Evolutionary conservation across 768 basidiomycete genomes (phyloP).

Genomic region (Lentinus brumalis): DNA sequence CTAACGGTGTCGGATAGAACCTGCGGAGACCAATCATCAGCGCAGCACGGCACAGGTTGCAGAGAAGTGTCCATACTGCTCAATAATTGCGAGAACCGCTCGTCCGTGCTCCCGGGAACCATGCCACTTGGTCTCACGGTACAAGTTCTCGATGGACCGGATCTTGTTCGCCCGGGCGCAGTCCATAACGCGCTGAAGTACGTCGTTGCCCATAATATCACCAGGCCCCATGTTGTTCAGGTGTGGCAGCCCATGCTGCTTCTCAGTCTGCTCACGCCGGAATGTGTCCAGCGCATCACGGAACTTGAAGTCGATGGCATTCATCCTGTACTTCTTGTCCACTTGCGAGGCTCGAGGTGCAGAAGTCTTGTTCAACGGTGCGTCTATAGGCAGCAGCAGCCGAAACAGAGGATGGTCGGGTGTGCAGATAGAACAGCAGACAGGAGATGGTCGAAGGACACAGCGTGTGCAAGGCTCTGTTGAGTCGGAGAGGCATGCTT

Average conservation of each 20-base stretch:
- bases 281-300: conserved; percentile 17
- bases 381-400: neutral
- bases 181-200: conserved; percentile 27
- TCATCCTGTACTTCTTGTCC: conserved; percentile 1
- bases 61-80: neutral
- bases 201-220: conserved; percentile 23
- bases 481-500: neutral
- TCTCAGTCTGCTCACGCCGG: conserved; percentile 9
- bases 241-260: conserved; percentile 4
- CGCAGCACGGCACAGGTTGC: too few species aligned
- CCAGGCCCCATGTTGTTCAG: conserved; percentile 20
- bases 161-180: conserved; percentile 30
- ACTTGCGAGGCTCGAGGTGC: conserved; percentile 6
- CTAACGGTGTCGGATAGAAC: neutral
- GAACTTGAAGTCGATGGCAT: conserved; percentile 7
- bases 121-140: conserved; percentile 26
- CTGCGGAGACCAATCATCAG: too few species aligned
- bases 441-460: neutral
- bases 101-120: conserved; percentile 10
- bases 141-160: conserved; percentile 9
- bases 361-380: neutral
- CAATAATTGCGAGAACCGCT: neutral
- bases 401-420: conserved; percentile 9
- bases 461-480: conserved; percentile 26
- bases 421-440: conserved; percentile 32